Base-by-base conservation (phyloP, 768 basidiomycete species). In the Candolleomyces eurysporus region DNA sequence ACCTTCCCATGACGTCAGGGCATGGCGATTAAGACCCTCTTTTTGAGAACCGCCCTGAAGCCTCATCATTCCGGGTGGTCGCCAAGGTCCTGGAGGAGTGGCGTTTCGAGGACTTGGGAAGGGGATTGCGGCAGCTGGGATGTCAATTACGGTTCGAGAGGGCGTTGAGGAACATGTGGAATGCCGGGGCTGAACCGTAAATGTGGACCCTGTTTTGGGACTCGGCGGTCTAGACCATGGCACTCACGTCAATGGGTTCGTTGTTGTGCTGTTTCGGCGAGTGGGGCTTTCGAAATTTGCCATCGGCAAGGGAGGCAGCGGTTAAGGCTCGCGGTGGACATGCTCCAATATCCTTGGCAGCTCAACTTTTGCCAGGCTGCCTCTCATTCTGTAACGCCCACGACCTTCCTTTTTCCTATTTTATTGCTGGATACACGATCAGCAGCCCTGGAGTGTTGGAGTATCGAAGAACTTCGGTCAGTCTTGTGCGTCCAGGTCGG, bases 351-450 rank as follows among this genome's bases (percentile, higher is more conserved):
- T 6, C 19, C 32, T 54, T 54, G 52, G 26, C 31, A 51, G 26
- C 21, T 30, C 26, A 14, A 10, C 13, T 19, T 39, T 54, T 19
- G 32, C 22, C 14, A 30, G 17, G 16, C 51, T 32, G 22, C 32
- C 14, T 52, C 10, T 30, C 19, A 26, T 26, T 26, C 26, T 26
- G 26, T 4, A 26, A 26, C 14, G 22, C 22, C 51, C 51, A 52
- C 51, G 22, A 52, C 51, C 31, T 26, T 52, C 51, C 8, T 54
- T 39, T 54, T 17, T 39, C 4, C 45, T 46, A 17, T 13, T 31
- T 39, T 31, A n/a, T 39, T 54, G 52, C 52, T 54, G 52, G 26
- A 54, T 54, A 54, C 52, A 54, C 52, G 52, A 54, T 32, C 52
- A 54, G 52, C 32, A 32, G 16, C 45, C 45, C 14, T 46, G 16